Base-by-base conservation (phyloP, 257 asterid genomes). In the Capsicum baccatum region DNA sequence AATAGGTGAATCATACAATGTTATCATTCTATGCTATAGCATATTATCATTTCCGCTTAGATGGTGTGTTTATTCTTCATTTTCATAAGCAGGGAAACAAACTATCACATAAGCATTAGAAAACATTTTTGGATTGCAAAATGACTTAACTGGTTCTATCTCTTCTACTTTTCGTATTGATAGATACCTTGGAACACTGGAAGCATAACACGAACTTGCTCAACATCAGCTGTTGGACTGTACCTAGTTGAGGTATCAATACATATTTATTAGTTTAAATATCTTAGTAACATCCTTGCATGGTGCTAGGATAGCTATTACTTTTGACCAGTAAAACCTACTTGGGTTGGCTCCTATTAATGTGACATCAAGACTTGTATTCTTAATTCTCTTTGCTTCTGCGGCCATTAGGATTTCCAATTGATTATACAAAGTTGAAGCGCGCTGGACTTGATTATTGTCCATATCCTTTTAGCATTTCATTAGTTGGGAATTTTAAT, bases 161-260 rank as follows among this genome's bases (percentile, higher is more conserved):
- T 54, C 78, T 83, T 78, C 60, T 85, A 71, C 89, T 71, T 83
- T 86, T 83, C 85, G 15, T 54, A 54, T 21, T 82, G 85, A 62
- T 91, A 96, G 98, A 93, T 96, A 88, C 98, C 98, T 83, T 98
- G 99, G 84, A 97, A 95, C 88, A 90, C 98, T 6, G 99, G 99
- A 86, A 91, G 95, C 92, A 93, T 92, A 35, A 98, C 99, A 78
- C 92, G 99, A 88, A 92, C 95, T 55, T 97, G 98, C 91, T 98
- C 98, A 83, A 98, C 99, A 44, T 94, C 98, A 39, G 94, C 95
- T 84, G 98, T 97, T 90, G 94, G 96, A 82, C 89, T 97, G 86
- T 98, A 95, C 89, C 89, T 95, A 80, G 91, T 97, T 85, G 96
- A 91, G 95, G 99, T 97, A 84, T 69, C 73, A 58, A 9, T 79